Evolutionary conservation across 805 yeast genomes (phyloP), one percentile per base, ranked within the genome.

Genomic region (Zygoascus tannicola): DNA sequence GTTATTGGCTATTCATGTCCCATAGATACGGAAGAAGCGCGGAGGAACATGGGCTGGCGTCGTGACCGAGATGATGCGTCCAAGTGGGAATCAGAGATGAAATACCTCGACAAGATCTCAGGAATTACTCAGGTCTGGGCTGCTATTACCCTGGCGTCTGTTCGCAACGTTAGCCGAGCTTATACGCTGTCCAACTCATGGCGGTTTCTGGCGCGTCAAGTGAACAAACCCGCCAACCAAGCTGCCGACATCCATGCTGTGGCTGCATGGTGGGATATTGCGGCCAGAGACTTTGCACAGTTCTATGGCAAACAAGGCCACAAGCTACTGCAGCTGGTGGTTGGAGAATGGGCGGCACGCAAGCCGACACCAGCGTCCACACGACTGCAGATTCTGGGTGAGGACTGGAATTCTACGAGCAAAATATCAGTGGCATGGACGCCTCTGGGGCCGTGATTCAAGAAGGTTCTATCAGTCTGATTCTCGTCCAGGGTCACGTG

Each of bases 251-350:
- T 71, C 56, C 69, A 78, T 0, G 74, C 81, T 1, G 71, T 79
- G 3, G 80, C 85, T 2, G 75, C 82, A 28, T 88, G 97, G 97
- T 86, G 97, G 95, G 97, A 92, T 51, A 77, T 87, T 4, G 70
- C 81, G 40, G 88, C 84, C 0, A 49, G 53, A 5, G 69, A 76
- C 35, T 75, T 90, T 44, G 43, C 70, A 5, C 56, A 57, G 7
- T 71, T 69, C 1, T 90, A 78, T 59, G 87, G 88, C 0, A 61
- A 50, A 3, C 97, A 90, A 64, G 92, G 76, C 2, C 44, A 37
- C 4, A 92, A 92, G 58, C 44, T 86, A 22, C 53, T 87, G 46
- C 52, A 50, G 5, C 50, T 74, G 8, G 57, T 76, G 4, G 69
- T 73, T 45, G 58, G 56, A 2, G 67, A 61, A 1, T 80, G 87